Evolutionary conservation across 1,284 basidiomycete genomes (phyloP).

Genomic region (Ustilago loliicola): DNA sequence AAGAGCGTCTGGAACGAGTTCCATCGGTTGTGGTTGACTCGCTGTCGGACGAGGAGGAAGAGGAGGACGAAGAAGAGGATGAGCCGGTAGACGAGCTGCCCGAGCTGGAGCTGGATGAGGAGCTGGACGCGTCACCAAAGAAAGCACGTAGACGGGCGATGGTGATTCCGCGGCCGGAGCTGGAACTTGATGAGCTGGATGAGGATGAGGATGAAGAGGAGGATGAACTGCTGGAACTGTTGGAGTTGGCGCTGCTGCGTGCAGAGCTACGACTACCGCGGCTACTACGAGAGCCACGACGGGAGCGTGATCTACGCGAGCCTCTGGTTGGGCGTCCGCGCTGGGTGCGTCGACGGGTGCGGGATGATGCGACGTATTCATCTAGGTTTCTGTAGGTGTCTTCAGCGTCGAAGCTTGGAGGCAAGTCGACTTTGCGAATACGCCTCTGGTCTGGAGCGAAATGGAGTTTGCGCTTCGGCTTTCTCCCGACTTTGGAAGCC

Average conservation of each 20-base stretch:
- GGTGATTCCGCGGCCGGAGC: constrained; percentile 56
- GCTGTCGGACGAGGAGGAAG: constrained; percentile 28
- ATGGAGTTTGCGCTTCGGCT: constrained; percentile 53
- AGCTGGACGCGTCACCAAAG: constrained; percentile 63
- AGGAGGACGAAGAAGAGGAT: constrained; percentile 37
- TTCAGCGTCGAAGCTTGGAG: constrained; percentile 57
- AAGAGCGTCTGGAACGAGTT: constrained; percentile 38
- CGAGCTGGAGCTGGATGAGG: constrained; percentile 45
- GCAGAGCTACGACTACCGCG: constrained; percentile 45
- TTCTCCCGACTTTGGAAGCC: constrained; percentile 51
- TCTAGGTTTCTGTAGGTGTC: constrained; percentile 68
- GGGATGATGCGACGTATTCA: constrained; percentile 60
- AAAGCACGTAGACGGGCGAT: constrained; percentile 66
- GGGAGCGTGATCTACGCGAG: constrained; percentile 23
- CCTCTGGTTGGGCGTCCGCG: constrained; percentile 14
- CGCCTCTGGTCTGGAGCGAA: constrained; percentile 65
- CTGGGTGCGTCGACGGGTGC: constrained; percentile 39
- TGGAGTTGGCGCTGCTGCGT: constrained; percentile 40
- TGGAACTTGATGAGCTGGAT: constrained; percentile 40
- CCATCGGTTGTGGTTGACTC: constrained; percentile 34
- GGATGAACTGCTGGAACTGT: constrained; percentile 45
- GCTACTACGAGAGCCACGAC: constrained; percentile 47
- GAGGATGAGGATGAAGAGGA: constrained; percentile 46
- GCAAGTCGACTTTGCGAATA: constrained; percentile 64
- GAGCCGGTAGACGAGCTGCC: constrained; percentile 37